Conservation (phyloP, 2,329 filamentous ascomycete species). For the Colletotrichum tanaceti region DNA sequence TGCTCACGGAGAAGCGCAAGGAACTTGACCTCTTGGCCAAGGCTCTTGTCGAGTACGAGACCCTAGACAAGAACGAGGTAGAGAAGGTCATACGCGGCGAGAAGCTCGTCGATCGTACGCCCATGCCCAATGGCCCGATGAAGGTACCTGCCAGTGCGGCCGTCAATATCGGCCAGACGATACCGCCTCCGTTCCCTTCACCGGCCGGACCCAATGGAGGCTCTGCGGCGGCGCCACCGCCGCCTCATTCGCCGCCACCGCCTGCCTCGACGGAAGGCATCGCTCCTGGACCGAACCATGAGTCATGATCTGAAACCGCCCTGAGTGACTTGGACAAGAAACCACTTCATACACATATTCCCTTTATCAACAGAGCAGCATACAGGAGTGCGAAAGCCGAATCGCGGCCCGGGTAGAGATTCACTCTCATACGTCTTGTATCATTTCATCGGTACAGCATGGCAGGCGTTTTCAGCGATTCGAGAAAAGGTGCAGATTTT, state of each 20-base stretch:
- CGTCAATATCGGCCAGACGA: constrained; percentile 22
- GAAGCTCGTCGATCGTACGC: constrained; percentile 77
- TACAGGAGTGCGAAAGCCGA: constrained; percentile 23
- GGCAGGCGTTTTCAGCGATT: constrained; percentile 38
- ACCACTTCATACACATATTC: not conserved
- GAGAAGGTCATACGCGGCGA: constrained; percentile 90
- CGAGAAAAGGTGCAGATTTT: constrained; percentile 23
- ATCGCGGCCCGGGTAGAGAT: constrained; percentile 14
- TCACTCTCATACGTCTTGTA: constrained; percentile 33
- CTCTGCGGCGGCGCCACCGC: constrained; percentile 19
- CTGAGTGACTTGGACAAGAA: not conserved
- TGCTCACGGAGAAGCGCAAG: constrained; percentile 80
- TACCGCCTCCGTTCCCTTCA: constrained; percentile 34
- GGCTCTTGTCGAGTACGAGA: constrained; percentile 94
- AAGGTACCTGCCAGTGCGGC: constrained; percentile 47
- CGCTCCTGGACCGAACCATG: constrained; percentile 15
- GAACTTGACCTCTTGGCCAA: constrained; percentile 90
- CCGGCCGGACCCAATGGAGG: constrained; percentile 26
- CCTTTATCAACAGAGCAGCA: constrained; percentile 15
- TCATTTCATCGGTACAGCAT: constrained; percentile 37
- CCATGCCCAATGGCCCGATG: constrained; percentile 67
- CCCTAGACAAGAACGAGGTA: constrained; percentile 87
- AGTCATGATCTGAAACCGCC: constrained; percentile 23
- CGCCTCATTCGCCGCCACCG: constrained; percentile 38
- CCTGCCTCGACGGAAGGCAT: constrained; percentile 28